Percentiles rank a stretch among this genome's conserved stretches.
Conservation (phyloP, 345 rosid species). For the Theobroma cacao region DNA sequence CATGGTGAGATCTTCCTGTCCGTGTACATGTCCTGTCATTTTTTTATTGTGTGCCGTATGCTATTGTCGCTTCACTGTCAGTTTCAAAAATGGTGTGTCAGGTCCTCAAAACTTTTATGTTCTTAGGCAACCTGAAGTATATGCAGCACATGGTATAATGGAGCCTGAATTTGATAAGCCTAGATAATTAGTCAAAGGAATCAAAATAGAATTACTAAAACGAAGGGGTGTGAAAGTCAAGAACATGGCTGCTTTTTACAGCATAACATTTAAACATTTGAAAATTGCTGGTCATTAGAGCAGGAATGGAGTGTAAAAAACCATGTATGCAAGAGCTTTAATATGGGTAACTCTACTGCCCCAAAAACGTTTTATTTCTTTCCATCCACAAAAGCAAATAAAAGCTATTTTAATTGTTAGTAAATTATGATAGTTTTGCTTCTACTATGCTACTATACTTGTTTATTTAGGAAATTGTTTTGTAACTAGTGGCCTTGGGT, state of each 20-base stretch:
- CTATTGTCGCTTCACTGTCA: neutral
- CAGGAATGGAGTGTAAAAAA: neutral
- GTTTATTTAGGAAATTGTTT: too few relatives aligned
- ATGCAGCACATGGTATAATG: neutral
- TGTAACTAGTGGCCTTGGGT: neutral
- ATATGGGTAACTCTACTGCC: neutral
- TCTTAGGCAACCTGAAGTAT: neutral
- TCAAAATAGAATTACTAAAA: neutral
- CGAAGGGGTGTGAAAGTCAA: neutral
- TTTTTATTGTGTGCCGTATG: neutral
- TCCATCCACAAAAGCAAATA: neutral
- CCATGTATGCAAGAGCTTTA: neutral
- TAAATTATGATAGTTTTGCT: constrained; percentile 1
- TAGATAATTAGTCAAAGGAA: neutral
- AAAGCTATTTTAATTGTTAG: neutral
- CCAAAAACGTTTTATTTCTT: neutral
- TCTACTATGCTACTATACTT: neutral
- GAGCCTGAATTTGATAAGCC: neutral
- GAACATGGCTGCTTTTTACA: neutral
- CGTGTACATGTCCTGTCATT: neutral
- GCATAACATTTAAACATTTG: neutral
- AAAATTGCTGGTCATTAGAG: neutral
- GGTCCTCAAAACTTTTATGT: neutral
- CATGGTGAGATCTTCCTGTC: neutral
- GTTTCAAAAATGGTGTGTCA: neutral